These are phyloP conservation scores for Fusarium proliferatum DNA, from an alignment of 2,329 filamentous ascomycete genomes.

Conservation along the genomic window DNA sequence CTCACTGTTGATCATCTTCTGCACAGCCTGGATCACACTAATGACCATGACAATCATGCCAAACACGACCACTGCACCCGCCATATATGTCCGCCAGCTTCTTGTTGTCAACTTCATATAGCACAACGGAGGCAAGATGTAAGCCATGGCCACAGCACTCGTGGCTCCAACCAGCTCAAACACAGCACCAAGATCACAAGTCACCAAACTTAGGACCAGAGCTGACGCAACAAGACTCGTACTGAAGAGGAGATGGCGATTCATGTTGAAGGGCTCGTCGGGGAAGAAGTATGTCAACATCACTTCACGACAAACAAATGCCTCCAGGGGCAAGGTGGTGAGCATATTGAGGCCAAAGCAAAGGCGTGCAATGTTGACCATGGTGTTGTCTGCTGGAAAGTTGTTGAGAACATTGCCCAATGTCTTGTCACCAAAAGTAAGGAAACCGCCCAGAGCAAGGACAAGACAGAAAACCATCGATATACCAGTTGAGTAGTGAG, in stretches of 20 bases:
- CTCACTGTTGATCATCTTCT: conserved; percentile 70
- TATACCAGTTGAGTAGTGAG: conserved; percentile 90
- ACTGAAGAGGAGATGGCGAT: conserved; percentile 87
- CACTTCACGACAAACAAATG: conserved; percentile 96
- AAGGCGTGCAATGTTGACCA: conserved; percentile 94
- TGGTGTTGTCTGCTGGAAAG: conserved; percentile 87
- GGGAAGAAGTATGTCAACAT: conserved; percentile 87
- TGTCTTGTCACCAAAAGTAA: conserved; percentile 92
- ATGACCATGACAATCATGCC: conserved; percentile 84
- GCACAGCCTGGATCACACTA: conserved; percentile 77
- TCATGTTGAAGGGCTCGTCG: conserved; percentile 80
- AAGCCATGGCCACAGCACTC: conserved; percentile 91
- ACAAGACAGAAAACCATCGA: conserved; percentile 92
- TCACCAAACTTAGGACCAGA: conserved; percentile 81
- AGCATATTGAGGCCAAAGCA: conserved; percentile 99
- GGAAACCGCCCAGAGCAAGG: conserved; percentile 89
- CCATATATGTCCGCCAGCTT: conserved; percentile 78
- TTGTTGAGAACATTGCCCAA: conserved; percentile 98
- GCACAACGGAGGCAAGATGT: conserved; percentile 93
- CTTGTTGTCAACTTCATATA: conserved; percentile 91
- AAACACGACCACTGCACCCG: conserved; percentile 79
- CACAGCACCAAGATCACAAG: conserved; percentile 92
- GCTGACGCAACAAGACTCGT: conserved; percentile 83
- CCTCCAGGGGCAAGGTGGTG: conserved; percentile 94
- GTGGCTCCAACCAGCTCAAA: conserved; percentile 97